phyloP scores from a whole-genome alignment of 805 yeast species.

The Helenozyma rhizophorensis region DNA sequence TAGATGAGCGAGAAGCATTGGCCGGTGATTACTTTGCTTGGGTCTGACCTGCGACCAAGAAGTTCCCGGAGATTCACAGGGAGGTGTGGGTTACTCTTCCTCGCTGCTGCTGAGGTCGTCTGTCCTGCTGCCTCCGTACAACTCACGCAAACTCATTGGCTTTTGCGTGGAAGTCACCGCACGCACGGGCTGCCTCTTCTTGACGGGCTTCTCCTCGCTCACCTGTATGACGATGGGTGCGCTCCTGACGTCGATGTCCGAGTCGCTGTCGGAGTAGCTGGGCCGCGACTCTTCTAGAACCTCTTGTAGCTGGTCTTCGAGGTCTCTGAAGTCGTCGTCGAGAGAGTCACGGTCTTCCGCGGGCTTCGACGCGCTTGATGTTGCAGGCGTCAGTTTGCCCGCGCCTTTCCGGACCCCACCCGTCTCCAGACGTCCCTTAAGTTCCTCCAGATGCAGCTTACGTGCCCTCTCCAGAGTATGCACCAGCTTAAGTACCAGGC shows the following conservation, averaged over 20 bases:
- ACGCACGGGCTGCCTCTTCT: constrained; percentile 3
- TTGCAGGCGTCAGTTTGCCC: no score
- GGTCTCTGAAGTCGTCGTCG: constrained; percentile 41
- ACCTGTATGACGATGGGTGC: constrained; percentile 23
- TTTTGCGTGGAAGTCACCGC: constrained; percentile 9
- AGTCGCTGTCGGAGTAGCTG: constrained; percentile 16
- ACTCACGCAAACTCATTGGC: constrained; percentile 39
- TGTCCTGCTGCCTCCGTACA: constrained; percentile 25
- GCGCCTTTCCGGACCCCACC: no score
- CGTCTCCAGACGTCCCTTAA: no score
- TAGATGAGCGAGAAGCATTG: no score
- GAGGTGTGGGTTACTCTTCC: constrained; percentile 26
- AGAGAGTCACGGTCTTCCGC: no score
- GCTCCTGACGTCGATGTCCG: constrained; percentile 24
- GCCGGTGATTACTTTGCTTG: no score
- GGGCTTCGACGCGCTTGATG: no score
- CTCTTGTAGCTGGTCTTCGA: constrained; percentile 40
- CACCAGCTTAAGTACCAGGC: no score
- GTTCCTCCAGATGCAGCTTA: no score
- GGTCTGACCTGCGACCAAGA: no score
- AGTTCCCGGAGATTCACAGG: no score
- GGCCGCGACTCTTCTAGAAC: constrained; percentile 28
- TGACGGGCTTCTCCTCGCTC: constrained; percentile 17
- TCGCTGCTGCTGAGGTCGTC: constrained; percentile 30
- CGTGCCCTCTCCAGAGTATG: no score